Evolutionary conservation across 2,329 filamentous ascomycete genomes (phyloP).

Genomic region (Botrytis sinoallii): DNA sequence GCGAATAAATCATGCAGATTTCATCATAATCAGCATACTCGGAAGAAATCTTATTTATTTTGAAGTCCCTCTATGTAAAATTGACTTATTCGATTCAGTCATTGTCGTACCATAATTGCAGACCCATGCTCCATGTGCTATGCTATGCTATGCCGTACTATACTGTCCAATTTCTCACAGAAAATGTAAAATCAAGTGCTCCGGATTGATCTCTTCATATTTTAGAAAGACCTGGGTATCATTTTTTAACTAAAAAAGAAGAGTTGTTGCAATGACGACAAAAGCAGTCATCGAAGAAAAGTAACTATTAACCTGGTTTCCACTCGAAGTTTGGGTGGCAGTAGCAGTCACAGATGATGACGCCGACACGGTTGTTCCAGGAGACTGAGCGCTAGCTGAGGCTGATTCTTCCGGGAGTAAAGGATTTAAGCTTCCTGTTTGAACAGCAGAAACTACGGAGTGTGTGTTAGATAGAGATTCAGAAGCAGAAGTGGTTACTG

Average conservation of each 20-base stretch:
- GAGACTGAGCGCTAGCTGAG: background rate
- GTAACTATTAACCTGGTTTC: background rate
- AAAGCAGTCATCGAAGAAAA: background rate
- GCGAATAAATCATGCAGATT: too few relatives aligned
- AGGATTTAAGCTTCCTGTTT: constrained; percentile 1
- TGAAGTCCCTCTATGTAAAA: background rate
- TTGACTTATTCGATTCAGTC: background rate
- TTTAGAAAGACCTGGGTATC: background rate
- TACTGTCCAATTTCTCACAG: background rate
- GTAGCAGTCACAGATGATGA: constrained; percentile 1
- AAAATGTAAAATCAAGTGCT: background rate
- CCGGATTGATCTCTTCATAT: background rate
- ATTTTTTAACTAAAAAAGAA: background rate
- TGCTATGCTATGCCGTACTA: background rate
- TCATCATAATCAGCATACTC: background rate
- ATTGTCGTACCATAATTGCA: background rate
- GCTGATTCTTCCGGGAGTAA: background rate
- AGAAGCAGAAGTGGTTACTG: constrained; percentile 7
- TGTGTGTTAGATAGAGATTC: background rate
- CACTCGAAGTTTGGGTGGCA: constrained; percentile 1
- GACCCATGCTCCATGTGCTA: background rate
- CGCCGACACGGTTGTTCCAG: constrained; percentile 2
- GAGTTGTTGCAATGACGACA: background rate
- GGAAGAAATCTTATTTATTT: background rate
- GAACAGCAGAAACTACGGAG: constrained; percentile 2